A percentile compares a stretch with the other conserved stretches of the same genome.
Conservation (phyloP, 768 basidiomycete genomes). For the Amanita phalloides region DNA sequence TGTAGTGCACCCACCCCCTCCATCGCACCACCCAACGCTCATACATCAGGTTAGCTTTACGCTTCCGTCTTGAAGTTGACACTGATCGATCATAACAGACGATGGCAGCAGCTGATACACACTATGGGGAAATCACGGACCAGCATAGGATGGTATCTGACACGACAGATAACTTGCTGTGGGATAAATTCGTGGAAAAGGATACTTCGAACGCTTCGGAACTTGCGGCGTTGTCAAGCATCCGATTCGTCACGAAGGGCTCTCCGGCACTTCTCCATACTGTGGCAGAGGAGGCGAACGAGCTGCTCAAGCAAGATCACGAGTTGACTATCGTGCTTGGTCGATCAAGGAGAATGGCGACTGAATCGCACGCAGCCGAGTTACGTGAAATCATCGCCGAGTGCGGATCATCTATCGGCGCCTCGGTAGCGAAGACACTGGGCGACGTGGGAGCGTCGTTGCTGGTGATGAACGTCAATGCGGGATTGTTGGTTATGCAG, state of each 20-base stretch:
- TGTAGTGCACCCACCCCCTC: not conserved
- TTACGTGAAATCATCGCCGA: constrained; percentile 35
- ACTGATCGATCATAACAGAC: constrained; percentile 21
- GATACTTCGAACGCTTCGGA: constrained; percentile 15
- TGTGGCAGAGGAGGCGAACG: constrained; percentile 34
- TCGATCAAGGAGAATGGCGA: constrained; percentile 61
- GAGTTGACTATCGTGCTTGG: constrained; percentile 59
- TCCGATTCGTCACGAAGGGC: constrained; percentile 44
- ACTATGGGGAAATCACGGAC: constrained; percentile 58
- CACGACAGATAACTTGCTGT: constrained; percentile 72
- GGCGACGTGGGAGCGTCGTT: constrained; percentile 70
- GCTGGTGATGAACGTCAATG: constrained; percentile 38
- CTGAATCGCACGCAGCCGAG: constrained; percentile 50
- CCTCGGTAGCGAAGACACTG: constrained; percentile 58
- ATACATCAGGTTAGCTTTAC: not conserved
- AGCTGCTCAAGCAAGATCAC: constrained; percentile 21
- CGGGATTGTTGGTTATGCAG: constrained; percentile 48
- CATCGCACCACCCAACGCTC: not conserved
- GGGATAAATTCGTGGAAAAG: constrained; percentile 48
- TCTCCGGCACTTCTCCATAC: constrained; percentile 47
- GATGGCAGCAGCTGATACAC: constrained; percentile 49
- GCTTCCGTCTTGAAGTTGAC: not conserved
- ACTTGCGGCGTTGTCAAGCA: constrained; percentile 43
- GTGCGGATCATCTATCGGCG: constrained; percentile 29
- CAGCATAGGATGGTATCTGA: constrained; percentile 63